A percentile compares a stretch with the other conserved stretches of the same genome.
Conservation (phyloP, 1,284 basidiomycete genomes). For the Ustilago trichophora region DNA sequence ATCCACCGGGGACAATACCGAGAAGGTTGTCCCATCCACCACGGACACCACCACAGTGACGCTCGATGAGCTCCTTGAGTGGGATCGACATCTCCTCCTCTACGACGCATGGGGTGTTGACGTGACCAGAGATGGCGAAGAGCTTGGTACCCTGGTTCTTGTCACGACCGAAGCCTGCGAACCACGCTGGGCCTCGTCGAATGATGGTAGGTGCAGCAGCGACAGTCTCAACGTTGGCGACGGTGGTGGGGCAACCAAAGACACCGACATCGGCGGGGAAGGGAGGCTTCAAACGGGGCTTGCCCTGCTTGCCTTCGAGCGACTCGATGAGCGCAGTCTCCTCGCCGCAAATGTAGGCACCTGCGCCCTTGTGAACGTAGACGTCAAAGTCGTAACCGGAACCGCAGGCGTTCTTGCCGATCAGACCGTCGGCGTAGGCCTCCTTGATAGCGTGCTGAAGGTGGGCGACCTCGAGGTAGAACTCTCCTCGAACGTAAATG, state of each 20-base stretch:
- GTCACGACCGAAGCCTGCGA: conserved; percentile 88
- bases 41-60: conserved; percentile 91
- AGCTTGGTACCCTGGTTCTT: conserved; percentile 95
- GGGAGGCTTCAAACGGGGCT: conserved; percentile 97
- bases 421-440: conserved; percentile 88
- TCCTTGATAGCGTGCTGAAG: conserved; percentile 94
- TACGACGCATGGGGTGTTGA: conserved; percentile 96
- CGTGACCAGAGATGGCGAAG: conserved; percentile 93
- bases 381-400: conserved; percentile 95
- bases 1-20: conserved; percentile 93
- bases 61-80: conserved; percentile 89
- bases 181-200: conserved; percentile 90
- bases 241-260: conserved; percentile 95
- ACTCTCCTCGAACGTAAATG: conserved; percentile 99
- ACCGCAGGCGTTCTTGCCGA: conserved; percentile 92
- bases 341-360: conserved; percentile 98
- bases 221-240: conserved; percentile 98
- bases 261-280: conserved; percentile 98
- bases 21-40: conserved; percentile 98
- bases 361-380: conserved; percentile 94
- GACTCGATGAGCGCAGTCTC: conserved; percentile 98
- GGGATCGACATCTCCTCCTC: conserved; percentile 99
- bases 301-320: conserved; percentile 95
- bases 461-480: conserved; percentile 92
- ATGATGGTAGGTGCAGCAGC: conserved; percentile 97